phyloP scores from a whole-genome alignment of 805 yeast genomes.

The Teunomyces gatunensis region DNA sequence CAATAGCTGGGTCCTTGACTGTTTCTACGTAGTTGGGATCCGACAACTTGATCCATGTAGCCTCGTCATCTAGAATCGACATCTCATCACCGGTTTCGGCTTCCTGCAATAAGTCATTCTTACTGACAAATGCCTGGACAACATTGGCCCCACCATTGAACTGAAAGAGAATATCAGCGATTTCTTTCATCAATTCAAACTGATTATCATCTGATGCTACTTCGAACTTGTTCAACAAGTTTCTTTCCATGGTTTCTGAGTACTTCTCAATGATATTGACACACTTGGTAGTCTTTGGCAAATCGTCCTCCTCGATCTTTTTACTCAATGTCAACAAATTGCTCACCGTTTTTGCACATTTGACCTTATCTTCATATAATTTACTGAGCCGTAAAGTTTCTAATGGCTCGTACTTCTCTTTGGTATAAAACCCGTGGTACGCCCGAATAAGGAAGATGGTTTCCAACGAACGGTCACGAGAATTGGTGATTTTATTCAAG shows the following conservation, averaged over 20 bases:
- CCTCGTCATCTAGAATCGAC: slow-evolving; percentile 40
- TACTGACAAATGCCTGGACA: slow-evolving; percentile 76
- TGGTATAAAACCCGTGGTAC: slow-evolving; percentile 72
- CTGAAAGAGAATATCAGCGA: slow-evolving; percentile 69
- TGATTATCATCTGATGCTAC: slow-evolving; percentile 70
- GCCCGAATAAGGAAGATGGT: slow-evolving; percentile 73
- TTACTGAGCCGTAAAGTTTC: slow-evolving; percentile 53
- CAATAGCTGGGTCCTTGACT: slow-evolving; percentile 52
- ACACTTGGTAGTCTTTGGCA: slow-evolving; percentile 43
- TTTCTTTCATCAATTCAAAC: slow-evolving; percentile 67
- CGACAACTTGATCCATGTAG: slow-evolving; percentile 56
- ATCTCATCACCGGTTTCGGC: slow-evolving; percentile 34
- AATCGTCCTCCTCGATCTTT: slow-evolving; percentile 56
- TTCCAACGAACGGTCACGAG: slow-evolving; percentile 69
- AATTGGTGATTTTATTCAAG: slow-evolving; percentile 62
- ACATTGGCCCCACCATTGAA: slow-evolving; percentile 86
- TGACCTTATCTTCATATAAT: slow-evolving; percentile 48
- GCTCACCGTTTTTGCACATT: slow-evolving; percentile 68
- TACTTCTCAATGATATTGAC: slow-evolving; percentile 56
- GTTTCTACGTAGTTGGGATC: slow-evolving; percentile 54
- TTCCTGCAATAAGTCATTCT: slow-evolving; percentile 65
- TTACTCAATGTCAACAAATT: slow-evolving; percentile 63
- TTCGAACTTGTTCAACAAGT: slow-evolving; percentile 66
- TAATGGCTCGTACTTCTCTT: slow-evolving; percentile 53
- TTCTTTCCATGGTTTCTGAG: slow-evolving; percentile 74